Base-by-base conservation (phyloP, 2,329 filamentous ascomycete genomes). In the Cladosporium sp. region DNA sequence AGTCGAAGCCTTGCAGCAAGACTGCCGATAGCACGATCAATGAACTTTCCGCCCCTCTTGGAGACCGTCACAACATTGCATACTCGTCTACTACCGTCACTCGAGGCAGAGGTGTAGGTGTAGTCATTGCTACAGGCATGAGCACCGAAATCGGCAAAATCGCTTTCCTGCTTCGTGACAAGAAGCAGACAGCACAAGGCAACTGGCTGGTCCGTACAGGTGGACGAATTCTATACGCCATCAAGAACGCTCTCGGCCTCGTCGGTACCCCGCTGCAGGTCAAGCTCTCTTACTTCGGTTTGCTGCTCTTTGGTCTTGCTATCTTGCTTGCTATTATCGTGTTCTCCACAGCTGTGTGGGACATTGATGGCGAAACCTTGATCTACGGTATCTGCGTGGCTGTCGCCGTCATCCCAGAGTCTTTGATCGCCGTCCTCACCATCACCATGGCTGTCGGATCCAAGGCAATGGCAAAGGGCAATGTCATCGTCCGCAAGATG, bases 241-340 rank as follows among this genome's bases (percentile, higher is more conserved):
- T 72, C 66, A 74, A 72, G 60, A 71, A 68, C 53, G 70, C 68
- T 40, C 74, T 81, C 23, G 79, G 79, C 62, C 69, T 80, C 37
- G 85, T 69, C 64, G 92, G 92, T 57, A 96, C 92, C 1, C 92
- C 92, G 0, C 82, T 96, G 50, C 91, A 95, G 79, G 88, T 90
- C 70, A 93, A 91, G 73, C 83, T 96, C 62, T 92, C 90, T 80
- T 93, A 93, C 78, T 89, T 97, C 73, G 92, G 92, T 23, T 87
- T 95, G 52, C 76, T 92, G 7, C 85, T 96, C 1, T 95, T 96
- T 72, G 88, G 83, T 44, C 84, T 92, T 55, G 93, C 89, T 3
- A 84, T 91, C 14, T 71, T 91, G 16, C 88, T 88, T 64, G 88
- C 88, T 10, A 84, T 91, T 70, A 86, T 91, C 70, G 88, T 90